Evolutionary conservation across 1,284 basidiomycete species (phyloP).

Genomic region (Leccinum griseonigrum): DNA sequence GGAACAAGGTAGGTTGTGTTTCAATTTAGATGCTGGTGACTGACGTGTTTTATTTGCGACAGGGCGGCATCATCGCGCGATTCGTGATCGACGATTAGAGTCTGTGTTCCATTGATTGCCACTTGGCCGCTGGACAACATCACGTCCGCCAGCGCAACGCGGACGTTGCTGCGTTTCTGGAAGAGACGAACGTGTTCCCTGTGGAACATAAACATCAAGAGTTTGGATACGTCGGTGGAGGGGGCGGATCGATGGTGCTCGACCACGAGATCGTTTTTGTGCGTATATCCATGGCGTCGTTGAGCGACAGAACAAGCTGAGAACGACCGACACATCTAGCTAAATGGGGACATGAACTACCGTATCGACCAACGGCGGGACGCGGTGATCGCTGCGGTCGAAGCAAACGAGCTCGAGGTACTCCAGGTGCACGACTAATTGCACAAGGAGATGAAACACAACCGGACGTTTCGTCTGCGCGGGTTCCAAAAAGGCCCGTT

Average conservation of each 20-base stretch:
- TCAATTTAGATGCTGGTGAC: not conserved
- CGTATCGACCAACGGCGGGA: slow-evolving; percentile 91
- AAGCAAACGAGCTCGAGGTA: slow-evolving; percentile 58
- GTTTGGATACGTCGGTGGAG: slow-evolving; percentile 81
- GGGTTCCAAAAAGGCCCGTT: slow-evolving; percentile 83
- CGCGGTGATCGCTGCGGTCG: slow-evolving; percentile 68
- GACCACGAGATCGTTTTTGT: slow-evolving; percentile 96
- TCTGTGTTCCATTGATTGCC: slow-evolving; percentile 93
- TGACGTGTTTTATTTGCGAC: not conserved
- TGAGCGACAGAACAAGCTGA: not conserved
- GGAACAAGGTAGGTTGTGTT: slow-evolving; percentile 76
- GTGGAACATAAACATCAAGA: slow-evolving; percentile 36
- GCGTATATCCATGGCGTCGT: slow-evolving; percentile 35
- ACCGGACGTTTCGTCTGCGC: slow-evolving; percentile 84
- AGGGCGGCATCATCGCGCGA: slow-evolving; percentile 92
- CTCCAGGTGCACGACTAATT: slow-evolving; percentile 88
- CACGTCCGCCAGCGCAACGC: slow-evolving; percentile 82
- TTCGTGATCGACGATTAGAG: slow-evolving; percentile 90
- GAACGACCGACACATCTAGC: slow-evolving; percentile 35
- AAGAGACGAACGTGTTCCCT: slow-evolving; percentile 75
- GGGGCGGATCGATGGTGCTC: slow-evolving; percentile 90
- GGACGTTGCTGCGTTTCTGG: slow-evolving; percentile 83
- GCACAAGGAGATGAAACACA: slow-evolving; percentile 81
- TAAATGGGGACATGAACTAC: slow-evolving; percentile 88
- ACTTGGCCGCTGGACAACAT: slow-evolving; percentile 91